Conservation (phyloP, 2,329 filamentous ascomycete species). For the Pseudopithomyces chartarum region DNA sequence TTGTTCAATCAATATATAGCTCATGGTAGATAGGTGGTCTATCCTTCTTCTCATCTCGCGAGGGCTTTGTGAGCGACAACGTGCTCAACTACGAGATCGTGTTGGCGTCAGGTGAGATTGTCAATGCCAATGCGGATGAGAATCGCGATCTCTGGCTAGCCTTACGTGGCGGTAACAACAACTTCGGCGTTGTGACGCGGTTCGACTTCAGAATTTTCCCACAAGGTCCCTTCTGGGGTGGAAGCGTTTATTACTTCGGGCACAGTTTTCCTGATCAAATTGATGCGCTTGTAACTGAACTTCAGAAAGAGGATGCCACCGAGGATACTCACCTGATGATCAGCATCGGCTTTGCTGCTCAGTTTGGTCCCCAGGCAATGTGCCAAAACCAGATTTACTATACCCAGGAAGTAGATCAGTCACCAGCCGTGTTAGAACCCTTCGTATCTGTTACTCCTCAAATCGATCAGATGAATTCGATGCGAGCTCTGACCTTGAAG, state of each 20-base stretch:
- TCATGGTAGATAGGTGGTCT: too few species aligned
- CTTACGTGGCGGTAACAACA: too few species aligned
- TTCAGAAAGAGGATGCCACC: conserved; percentile 36
- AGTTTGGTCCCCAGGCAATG: conserved; percentile 7
- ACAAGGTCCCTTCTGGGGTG: background rate
- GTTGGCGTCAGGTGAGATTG: too few species aligned
- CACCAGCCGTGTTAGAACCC: conserved; percentile 10
- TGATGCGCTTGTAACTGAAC: conserved; percentile 19
- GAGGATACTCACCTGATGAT: conserved; percentile 17
- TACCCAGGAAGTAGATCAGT: conserved; percentile 10
- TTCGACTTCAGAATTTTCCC: too few species aligned
- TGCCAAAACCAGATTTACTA: conserved; percentile 13
- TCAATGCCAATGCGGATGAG: too few species aligned
- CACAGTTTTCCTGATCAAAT: conserved; percentile 9
- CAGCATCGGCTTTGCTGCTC: conserved; percentile 10
- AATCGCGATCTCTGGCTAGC: too few species aligned
- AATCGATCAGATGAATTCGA: conserved; percentile 16
- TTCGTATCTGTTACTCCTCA: conserved; percentile 11
- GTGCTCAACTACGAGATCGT: too few species aligned
- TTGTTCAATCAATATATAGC: too few species aligned
- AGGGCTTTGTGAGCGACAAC: too few species aligned
- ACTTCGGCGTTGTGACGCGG: too few species aligned
- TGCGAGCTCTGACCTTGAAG: conserved; percentile 15
- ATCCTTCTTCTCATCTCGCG: too few species aligned
- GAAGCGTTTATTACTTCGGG: background rate